Evolutionary conservation across 192 early-diverging fungal species (phyloP).

Genomic region (Entomortierella lignicola): DNA sequence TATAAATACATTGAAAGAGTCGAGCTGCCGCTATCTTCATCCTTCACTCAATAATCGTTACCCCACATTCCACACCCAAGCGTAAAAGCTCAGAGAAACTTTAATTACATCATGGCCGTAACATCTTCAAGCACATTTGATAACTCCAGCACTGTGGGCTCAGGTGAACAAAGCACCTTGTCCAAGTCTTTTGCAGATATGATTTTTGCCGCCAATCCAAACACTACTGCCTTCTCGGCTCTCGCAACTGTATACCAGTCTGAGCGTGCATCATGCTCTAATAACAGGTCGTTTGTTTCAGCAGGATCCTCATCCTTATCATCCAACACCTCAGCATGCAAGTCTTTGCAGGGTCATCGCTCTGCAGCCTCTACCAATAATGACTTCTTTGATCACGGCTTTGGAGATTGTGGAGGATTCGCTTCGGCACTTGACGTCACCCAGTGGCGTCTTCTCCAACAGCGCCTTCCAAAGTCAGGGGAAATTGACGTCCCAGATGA

Average conservation of each 20-base stretch:
- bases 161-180: neutral
- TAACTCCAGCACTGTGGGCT: neutral
- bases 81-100: neutral
- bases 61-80: neutral
- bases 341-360: neutral
- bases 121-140: neutral
- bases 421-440: neutral
- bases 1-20: no score
- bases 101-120: neutral
- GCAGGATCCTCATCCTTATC: neutral
- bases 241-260: neutral
- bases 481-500: neutral
- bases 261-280: no score
- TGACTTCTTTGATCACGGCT: conserved; percentile 8
- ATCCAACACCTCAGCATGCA: neutral
- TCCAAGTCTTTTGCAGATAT: conserved; percentile 1
- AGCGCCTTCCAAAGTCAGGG: conserved; percentile 7
- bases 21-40: no score
- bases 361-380: neutral
- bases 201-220: conserved; percentile 4
- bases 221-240: conserved; percentile 6
- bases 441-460: conserved; percentile 14
- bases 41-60: neutral
- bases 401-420: conserved; percentile 11
- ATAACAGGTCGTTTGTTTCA: neutral